Base-by-base conservation (phyloP, 2,329 filamentous ascomycete genomes). In the Cytospora piceae region DNA sequence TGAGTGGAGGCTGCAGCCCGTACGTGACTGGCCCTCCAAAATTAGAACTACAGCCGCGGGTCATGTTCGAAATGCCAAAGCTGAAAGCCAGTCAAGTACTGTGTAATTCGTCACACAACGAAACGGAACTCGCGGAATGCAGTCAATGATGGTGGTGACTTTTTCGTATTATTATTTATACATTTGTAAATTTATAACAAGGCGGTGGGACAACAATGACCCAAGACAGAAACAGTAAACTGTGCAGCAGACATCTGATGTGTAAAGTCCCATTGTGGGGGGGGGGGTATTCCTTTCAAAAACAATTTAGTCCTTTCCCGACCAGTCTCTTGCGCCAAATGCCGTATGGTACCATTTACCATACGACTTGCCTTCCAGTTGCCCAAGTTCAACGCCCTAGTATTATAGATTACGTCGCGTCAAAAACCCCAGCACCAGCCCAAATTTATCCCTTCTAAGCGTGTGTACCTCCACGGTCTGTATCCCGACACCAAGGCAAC, bases 241-340 rank as follows among this genome's bases (percentile, higher is more conserved):
- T 39, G 37, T 39, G 37, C 14, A 15, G 37, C 14, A 39, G 12
- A 15, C 1, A 46, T 46, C 8, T 46, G 17, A 46, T 46, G 42
- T 49, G 39, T 29, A 29, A 34, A 54, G 31, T 37, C 8, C 52
- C 31, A 17, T 51, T 22, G 11, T 24, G 11, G 49, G 22, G n/a
- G 17, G 20, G 11, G 42, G 42, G 42, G 42, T n/a, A 20, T 37
- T 20, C 39, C 37, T 22, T 49, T 27, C 29, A 17, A 46, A 42
- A 29, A 34, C 32, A 51, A 54, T 11, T 29, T 29, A n/a, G 20
- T 14, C 27, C 12, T 29, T 37, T 17, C 60, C 39, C 46, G 14
- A 57, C 60, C 53, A 57, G n/a, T 57, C 34, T 57, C 52, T 37
- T 63, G 60, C 60, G 60, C 60, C 60, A 29, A 46, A 32, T 63